Percentiles rank a stretch among this genome's conserved stretches.
Conservation (phyloP, 2,329 filamentous ascomycete genomes). For the Purpureocillium takamizusanense region DNA sequence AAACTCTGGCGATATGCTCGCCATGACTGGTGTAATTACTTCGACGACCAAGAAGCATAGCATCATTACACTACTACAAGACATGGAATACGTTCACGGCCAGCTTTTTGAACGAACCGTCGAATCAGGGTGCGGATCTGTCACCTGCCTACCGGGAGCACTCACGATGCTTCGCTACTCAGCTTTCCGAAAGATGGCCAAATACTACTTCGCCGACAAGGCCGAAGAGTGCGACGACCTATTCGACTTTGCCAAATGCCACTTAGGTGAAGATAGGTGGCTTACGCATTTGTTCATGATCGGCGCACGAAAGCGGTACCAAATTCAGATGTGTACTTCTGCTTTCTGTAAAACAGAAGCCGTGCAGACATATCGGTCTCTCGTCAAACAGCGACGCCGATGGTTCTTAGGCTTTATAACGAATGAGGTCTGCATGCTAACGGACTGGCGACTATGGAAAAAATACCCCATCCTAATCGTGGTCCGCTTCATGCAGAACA, state of each 20-base stretch:
- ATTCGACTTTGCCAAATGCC: slow-evolving; percentile 93
- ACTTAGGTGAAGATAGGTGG: slow-evolving; percentile 93
- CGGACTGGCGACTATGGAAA: slow-evolving; percentile 84
- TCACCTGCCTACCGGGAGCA: slow-evolving; percentile 92
- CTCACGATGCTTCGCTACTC: slow-evolving; percentile 93
- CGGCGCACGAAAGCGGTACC: slow-evolving; percentile 82
- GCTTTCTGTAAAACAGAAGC: slow-evolving; percentile 98
- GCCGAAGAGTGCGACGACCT: slow-evolving; percentile 91
- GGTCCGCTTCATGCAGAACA: slow-evolving; percentile 91
- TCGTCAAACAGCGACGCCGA: slow-evolving; percentile 87
- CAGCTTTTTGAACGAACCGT: slow-evolving; percentile 94
- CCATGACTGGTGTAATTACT: slow-evolving; percentile 96
- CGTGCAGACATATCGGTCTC: slow-evolving; percentile 74
- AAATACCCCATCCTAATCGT: slow-evolving; percentile 80
- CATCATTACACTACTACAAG: slow-evolving; percentile 84
- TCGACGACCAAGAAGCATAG: slow-evolving; percentile 84
- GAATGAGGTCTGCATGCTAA: slow-evolving; percentile 97
- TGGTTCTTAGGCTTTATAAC: slow-evolving; percentile 98
- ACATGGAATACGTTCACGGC: slow-evolving; percentile 97
- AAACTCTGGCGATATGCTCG: slow-evolving; percentile 85
- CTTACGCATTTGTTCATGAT: slow-evolving; percentile 99
- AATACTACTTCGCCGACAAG: slow-evolving; percentile 97
- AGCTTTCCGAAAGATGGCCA: slow-evolving; percentile 92
- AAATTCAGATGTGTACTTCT: slow-evolving; percentile 95
- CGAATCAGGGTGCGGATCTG: slow-evolving; percentile 86